Evolutionary conservation across 371 early-diverging fungal species (phyloP), one percentile per base, ranked within the genome.

Genomic region (Entomophthora muscae): DNA sequence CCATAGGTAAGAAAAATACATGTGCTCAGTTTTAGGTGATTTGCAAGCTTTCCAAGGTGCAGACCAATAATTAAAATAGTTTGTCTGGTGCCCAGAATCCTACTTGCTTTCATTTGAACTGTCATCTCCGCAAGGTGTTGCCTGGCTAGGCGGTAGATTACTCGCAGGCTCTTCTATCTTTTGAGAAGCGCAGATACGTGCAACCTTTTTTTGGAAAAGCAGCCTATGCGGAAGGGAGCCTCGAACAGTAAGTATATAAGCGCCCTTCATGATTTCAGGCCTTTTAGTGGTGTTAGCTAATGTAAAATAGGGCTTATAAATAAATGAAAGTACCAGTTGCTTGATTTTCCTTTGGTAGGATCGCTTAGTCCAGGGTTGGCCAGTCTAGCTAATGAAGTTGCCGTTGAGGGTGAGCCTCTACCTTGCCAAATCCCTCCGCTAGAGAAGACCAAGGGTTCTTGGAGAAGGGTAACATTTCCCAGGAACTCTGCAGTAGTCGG

Each of bases 151-250:
- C 17, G 42, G 42, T 42, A 42, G 42, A 42, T 42, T 17, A 42
- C 42, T 42, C 42, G n/a, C n/a, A n/a, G 42, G 17, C 42, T 5
- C 13, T 54, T 58, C 28, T 24, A 58, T 21, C 7, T 26, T 58
- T 58, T 63, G 63, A 29, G 51, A 52, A 31, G 63, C 63, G 28
- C 63, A 63, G 27, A 63, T 30, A 23, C 26, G 22, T 1, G 26
- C 10, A 13, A 29, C 3, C 12, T 63, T 21, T 21, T 21, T 63
- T 28, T 24, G 53, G 22, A 53, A 53, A 7, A 63, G 53, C n/a
- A 63, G 22, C 54, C 51, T 53, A 31, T 63, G 53, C 3, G 24
- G 17, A n/a, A 63, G 22, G 7, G 31, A 12, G n/a, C 63, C 63
- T 5, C 52, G 52, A n/a, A 63, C 53, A 5, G 52, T 52, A 29